Percentiles rank a stretch among this genome's conserved stretches.
These are phyloP conservation scores for Thielaviopsis ethacetica DNA, from an alignment of 2,329 filamentous ascomycete genomes.

Conservation along the genomic window DNA sequence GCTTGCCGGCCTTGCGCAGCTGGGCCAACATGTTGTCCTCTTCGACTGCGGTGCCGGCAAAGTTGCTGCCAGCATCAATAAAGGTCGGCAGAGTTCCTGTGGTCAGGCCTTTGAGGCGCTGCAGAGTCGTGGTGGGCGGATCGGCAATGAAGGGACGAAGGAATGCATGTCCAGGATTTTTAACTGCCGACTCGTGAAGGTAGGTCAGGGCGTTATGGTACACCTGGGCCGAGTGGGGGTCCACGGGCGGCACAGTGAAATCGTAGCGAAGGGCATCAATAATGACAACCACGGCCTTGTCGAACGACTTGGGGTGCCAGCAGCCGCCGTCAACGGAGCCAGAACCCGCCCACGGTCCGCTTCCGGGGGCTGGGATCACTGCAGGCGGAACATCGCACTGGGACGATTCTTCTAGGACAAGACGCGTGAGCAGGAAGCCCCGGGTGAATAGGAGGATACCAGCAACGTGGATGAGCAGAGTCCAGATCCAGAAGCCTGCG, in stretches of 20 bases:
- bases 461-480: conserved; percentile 57
- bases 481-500: conserved; percentile 51
- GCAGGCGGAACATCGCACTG: conserved; percentile 54
- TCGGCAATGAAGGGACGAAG: conserved; percentile 92
- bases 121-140: conserved; percentile 83
- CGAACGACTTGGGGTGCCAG: conserved; percentile 90
- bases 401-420: conserved; percentile 64
- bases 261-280: conserved; percentile 94
- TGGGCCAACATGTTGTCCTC: conserved; percentile 69
- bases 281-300: conserved; percentile 77
- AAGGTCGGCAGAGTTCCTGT: conserved; percentile 93
- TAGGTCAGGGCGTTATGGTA: conserved; percentile 85
- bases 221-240: conserved; percentile 25
- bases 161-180: conserved; percentile 67
- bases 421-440: conserved; percentile 80
- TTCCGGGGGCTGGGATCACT: conserved; percentile 19
- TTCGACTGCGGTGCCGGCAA: conserved; percentile 86
- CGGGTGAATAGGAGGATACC: conserved; percentile 88
- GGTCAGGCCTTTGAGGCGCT: conserved; percentile 82
- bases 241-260: conserved; percentile 69
- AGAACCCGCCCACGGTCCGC: conserved; percentile 21
- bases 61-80: conserved; percentile 84
- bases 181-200: conserved; percentile 64
- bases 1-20: conserved; percentile 47
- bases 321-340: conserved; percentile 50